Conservation (phyloP, 83 land plant genomes). For the Isoetes engelmannii region DNA sequence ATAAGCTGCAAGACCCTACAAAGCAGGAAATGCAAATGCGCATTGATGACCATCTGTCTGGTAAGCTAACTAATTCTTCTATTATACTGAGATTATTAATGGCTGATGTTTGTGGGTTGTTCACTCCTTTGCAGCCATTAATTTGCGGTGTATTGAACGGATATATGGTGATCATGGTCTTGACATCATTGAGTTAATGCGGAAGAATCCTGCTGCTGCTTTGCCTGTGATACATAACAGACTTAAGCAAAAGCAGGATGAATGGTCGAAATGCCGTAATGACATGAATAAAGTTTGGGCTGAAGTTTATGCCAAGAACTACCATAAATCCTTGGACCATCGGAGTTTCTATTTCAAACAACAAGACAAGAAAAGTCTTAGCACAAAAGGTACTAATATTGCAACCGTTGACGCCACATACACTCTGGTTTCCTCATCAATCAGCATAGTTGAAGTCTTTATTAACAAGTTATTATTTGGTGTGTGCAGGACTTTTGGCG, state of each 20-base stretch:
- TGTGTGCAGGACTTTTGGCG: slow-evolving; percentile 34
- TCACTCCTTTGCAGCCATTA: slow-evolving; percentile 33
- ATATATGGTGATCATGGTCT: slow-evolving; percentile 87
- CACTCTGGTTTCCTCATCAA: no score
- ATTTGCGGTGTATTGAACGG: slow-evolving; percentile 71
- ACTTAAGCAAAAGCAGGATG: slow-evolving; percentile 75
- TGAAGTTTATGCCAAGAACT: slow-evolving; percentile 84
- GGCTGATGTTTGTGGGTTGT: neutral
- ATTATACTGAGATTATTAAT: neutral
- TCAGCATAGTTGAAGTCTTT: neutral
- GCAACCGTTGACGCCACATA: no score
- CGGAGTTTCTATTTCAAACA: slow-evolving; percentile 96
- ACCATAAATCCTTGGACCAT: slow-evolving; percentile 90
- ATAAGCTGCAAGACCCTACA: slow-evolving; percentile 43
- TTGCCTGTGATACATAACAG: slow-evolving; percentile 67
- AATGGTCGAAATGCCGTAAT: slow-evolving; percentile 61
- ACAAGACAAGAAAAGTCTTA: slow-evolving; percentile 77
- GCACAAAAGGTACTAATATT: slow-evolving; percentile 53
- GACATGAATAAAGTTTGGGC: slow-evolving; percentile 85
- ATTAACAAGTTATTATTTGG: neutral
- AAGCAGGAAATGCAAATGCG: slow-evolving; percentile 40
- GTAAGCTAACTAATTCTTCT: slow-evolving; percentile 27
- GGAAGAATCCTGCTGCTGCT: slow-evolving; percentile 51
- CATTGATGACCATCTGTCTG: slow-evolving; percentile 59
- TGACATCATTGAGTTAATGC: slow-evolving; percentile 54